These are phyloP conservation scores for Microsporum canis DNA, from an alignment of 2,329 filamentous ascomycete genomes.

Conservation along the genomic window DNA sequence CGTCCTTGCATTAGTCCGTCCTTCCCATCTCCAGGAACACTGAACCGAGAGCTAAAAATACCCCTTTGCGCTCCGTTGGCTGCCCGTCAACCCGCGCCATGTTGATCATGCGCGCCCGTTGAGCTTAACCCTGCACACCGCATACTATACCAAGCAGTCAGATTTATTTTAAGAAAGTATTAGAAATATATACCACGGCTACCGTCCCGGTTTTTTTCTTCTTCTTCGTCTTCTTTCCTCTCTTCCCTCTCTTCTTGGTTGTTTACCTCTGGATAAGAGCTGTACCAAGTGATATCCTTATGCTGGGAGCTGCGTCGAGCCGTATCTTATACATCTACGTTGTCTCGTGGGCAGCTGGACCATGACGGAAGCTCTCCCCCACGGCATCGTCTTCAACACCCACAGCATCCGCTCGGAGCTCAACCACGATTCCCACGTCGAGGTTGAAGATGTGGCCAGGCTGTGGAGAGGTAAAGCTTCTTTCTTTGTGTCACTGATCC, in stretches of 20 bases:
- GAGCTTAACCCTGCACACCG: neutral
- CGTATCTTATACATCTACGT: neutral
- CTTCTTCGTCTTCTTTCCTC: too few species aligned
- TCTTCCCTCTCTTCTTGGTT: neutral
- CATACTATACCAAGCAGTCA: neutral
- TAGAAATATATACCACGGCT: neutral
- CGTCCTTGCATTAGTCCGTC: constrained; percentile 2
- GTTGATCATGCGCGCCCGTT: constrained; percentile 5
- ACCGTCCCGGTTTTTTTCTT: neutral
- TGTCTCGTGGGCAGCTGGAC: constrained; percentile 2
- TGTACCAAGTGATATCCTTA: neutral
- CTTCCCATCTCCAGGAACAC: neutral
- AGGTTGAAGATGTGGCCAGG: constrained; percentile 32
- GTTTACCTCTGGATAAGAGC: neutral
- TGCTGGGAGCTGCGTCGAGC: constrained; percentile 2
- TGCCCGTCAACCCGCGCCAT: constrained; percentile 1
- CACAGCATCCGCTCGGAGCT: constrained; percentile 28
- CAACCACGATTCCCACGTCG: constrained; percentile 26
- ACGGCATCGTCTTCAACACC: constrained; percentile 31
- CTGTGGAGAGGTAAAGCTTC: constrained; percentile 39
- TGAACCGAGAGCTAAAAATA: neutral
- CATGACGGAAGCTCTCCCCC: constrained; percentile 32
- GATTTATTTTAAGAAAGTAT: neutral
- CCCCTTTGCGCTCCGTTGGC: constrained; percentile 6
- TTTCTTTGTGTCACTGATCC: constrained; percentile 9